Base-by-base conservation (phyloP, 129 eudicot species). In the Smallanthus sonchifolius region DNA sequence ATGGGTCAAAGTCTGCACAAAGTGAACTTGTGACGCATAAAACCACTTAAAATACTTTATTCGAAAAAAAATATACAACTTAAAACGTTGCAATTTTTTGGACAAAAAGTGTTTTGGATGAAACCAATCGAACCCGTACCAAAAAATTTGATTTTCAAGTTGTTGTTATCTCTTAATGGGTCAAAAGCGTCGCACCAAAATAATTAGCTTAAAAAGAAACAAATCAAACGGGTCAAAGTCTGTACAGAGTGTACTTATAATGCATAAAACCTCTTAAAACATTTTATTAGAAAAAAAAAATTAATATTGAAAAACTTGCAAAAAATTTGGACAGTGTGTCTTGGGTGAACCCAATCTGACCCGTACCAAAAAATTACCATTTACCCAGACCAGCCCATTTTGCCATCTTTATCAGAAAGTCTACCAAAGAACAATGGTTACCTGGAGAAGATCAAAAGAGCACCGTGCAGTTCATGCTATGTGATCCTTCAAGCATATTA, bases 371-470 rank as follows among this genome's bases (percentile, higher is more conserved):
- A 24, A 24, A 24, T 0, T 24, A 49, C 57, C 7, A 5, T 20
- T 49, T 14, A n/a, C 3, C 10, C 1, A 32, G 32, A 51, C 75
- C 57, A 17, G 17, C 40, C 61, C 45, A 69, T 47, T 16, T 32
- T 44, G 11, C 38, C 13, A 32, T 32, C 17, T 51, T 15, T 39
- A 28, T 19, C 4, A 61, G 10, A 19, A 44, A 59, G 37, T 35
- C 32, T 57, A 67, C 11, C 30, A 68, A 57, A 60, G 4, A 48
- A 60, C 10, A 38, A 64, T 44, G 36, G 40, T 75, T 91, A 94
- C 98, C 96, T 84, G 87, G 16, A 90, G 79, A 83, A 72, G 84
- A 85, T 94, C 98, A 78, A 88, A 88, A 94, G 54, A 94, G 88
- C 40, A 91, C 96, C 10, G 86, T 90, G 78, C 88, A 82, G 17